Conservation (phyloP, 1,284 basidiomycete genomes). For the Laetiporus sulphureus region DNA sequence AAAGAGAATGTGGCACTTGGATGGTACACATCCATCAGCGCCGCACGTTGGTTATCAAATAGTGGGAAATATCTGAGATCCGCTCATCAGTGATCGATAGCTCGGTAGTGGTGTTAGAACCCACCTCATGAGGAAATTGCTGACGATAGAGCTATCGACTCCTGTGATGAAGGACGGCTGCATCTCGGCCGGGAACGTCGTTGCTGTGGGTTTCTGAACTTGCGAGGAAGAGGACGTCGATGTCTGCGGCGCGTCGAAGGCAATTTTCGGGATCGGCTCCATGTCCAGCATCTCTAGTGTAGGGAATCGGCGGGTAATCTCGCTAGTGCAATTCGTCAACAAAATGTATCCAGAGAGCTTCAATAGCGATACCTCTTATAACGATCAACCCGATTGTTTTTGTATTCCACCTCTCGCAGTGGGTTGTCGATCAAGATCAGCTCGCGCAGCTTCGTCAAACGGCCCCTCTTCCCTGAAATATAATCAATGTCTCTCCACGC, state of each 20-base stretch:
- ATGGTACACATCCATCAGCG: constrained; percentile 73
- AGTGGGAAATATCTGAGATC: constrained; percentile 69
- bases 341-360: neutral
- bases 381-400: constrained; percentile 45
- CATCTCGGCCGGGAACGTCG: constrained; percentile 70
- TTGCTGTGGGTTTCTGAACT: constrained; percentile 35
- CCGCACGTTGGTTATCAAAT: constrained; percentile 73
- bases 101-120: constrained; percentile 17
- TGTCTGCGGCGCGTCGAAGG: constrained; percentile 50
- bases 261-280: constrained; percentile 66
- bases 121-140: constrained; percentile 73
- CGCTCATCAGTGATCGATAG: constrained; percentile 1
- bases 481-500: constrained; percentile 62
- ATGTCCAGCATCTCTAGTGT: constrained; percentile 70
- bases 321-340: constrained; percentile 34
- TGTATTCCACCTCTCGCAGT: constrained; percentile 56
- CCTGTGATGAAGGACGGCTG: constrained; percentile 70
- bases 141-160: constrained; percentile 60
- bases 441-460: constrained; percentile 62
- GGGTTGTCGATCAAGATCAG: constrained; percentile 80
- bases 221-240: constrained; percentile 12
- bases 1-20: constrained; percentile 85
- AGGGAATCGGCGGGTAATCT: constrained; percentile 64
- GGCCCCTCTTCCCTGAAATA: constrained; percentile 53
- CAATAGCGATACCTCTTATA: constrained; percentile 55